Percentiles rank a stretch among this genome's conserved stretches.
phyloP scores from a whole-genome alignment of 306 rosid species.

The Trifolium subterraneum region DNA sequence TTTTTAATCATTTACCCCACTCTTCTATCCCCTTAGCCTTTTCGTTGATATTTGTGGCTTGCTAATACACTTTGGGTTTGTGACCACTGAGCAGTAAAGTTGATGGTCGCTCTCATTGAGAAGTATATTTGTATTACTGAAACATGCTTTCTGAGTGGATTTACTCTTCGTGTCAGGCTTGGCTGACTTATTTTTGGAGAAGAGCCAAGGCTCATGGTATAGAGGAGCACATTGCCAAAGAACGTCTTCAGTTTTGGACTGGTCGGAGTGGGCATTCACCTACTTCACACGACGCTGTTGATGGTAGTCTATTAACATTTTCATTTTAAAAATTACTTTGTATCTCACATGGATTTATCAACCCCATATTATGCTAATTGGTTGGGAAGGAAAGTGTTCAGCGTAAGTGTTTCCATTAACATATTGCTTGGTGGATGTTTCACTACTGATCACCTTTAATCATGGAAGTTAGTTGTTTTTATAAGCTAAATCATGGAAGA shows the following conservation, averaged over 20 bases:
- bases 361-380: constrained; percentile 12
- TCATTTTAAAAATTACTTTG: constrained; percentile 21
- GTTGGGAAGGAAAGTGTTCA: background rate
- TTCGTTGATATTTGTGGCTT: too few relatives aligned
- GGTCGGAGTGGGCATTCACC: constrained; percentile 84
- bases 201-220: constrained; percentile 89
- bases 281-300: constrained; percentile 91
- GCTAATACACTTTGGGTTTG: too few relatives aligned
- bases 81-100: too few relatives aligned
- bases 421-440: constrained; percentile 21
- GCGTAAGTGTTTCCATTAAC: too few relatives aligned
- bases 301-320: constrained; percentile 56
- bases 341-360: constrained; percentile 11
- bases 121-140: constrained; percentile 31
- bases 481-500: constrained; percentile 3
- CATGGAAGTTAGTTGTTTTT: constrained; percentile 11
- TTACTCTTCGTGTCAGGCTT: constrained; percentile 63
- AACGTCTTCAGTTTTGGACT: constrained; percentile 93
- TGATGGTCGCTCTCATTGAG: too few relatives aligned
- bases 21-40: too few relatives aligned
- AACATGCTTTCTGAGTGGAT: constrained; percentile 41
- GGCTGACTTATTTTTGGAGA: constrained; percentile 99
- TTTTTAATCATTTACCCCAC: too few relatives aligned
- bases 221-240: constrained; percentile 82
- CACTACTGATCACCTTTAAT: constrained; percentile 13